Evolutionary conservation across 495 filamentous ascomycete species (phyloP), one percentile per base, ranked within the genome.

Genomic region (Hypoxylon cercidicola): DNA sequence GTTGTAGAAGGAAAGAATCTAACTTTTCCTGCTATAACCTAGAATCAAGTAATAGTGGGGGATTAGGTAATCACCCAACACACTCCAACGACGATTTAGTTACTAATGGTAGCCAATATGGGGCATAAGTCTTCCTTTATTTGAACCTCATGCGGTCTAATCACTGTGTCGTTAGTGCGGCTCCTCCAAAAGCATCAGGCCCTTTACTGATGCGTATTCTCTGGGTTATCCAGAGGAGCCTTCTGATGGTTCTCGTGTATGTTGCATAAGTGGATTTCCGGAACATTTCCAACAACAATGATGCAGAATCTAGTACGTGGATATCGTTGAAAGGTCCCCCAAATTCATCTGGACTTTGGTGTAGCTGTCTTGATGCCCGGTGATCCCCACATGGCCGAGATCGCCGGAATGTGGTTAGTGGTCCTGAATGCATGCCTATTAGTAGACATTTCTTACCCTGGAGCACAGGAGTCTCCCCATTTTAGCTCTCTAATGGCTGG

Each of bases 301-400:
- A 40, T 16, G 37, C 1, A 40, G 4, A 9, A n/a, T 40, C 15
- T 7, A n/a, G 13, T 40, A 40, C 37, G 37, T 40, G 34, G 3
- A 40, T n/a, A 16, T 40, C 15, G 37, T 40, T 40, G 37, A 40
- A 40, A 16, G 37, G 37, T 16, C 23, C 15, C 12, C 19, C n/a
- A 23, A 40, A 25, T 20, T 28, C 16, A 47, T 32, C 54, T 21
- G 20, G 48, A 54, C 30, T 18, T 41, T 30, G 49, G 58, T 47
- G 32, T 21, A 30, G 48, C 30, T 40, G 39, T 35, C 37, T 28
- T 21, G 30, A 54, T 15, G 40, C 30, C 41, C 21, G 47, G 52
- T 51, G 28, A 32, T 32, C 30, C 20, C 25, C 37, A 51, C 34
- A 45, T 44, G 56, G 47, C 28, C 28, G 20, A 40, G 21, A 39